phyloP scores from a whole-genome alignment of 1,284 basidiomycete species.

The Porodaedalea pini region DNA sequence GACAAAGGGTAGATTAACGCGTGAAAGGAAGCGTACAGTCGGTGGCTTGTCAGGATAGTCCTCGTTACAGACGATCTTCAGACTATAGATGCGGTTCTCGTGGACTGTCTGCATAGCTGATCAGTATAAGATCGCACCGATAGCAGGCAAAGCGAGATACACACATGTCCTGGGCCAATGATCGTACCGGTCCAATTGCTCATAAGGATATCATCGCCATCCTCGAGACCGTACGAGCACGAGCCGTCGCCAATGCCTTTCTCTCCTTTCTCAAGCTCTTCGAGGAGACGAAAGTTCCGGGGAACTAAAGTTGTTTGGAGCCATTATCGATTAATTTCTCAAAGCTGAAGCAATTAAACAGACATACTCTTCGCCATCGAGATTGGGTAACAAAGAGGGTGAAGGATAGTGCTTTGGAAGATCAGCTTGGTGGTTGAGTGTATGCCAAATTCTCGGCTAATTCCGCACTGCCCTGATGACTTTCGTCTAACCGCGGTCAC shows the following conservation, averaged over 20 bases:
- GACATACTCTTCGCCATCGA: constrained; percentile 18
- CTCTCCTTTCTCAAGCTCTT: constrained; percentile 99
- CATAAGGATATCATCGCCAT: constrained; percentile 94
- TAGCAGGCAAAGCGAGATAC: constrained; percentile 29
- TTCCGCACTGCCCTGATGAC: neutral
- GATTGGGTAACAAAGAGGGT: neutral
- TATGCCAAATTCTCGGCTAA: neutral
- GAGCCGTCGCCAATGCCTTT: constrained; percentile 98
- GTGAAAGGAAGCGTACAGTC: constrained; percentile 80
- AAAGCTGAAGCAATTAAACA: neutral
- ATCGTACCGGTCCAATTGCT: constrained; percentile 98
- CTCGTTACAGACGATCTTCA: constrained; percentile 86
- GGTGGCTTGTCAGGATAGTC: constrained; percentile 82
- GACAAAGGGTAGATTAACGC: constrained; percentile 96
- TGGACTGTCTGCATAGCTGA: constrained; percentile 72
- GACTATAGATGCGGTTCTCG: constrained; percentile 97
- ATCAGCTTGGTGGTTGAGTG: neutral
- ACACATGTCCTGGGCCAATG: constrained; percentile 93
- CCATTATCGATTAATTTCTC: neutral
- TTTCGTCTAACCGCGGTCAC: neutral
- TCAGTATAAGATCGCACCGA: constrained; percentile 20
- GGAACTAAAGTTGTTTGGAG: constrained; percentile 60
- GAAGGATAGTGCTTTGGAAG: neutral
- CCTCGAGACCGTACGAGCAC: constrained; percentile 92
- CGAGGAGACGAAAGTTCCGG: constrained; percentile 92